Evolutionary conservation across 768 basidiomycete genomes (phyloP).

Genomic region (Macrolepiota albuminosa): DNA sequence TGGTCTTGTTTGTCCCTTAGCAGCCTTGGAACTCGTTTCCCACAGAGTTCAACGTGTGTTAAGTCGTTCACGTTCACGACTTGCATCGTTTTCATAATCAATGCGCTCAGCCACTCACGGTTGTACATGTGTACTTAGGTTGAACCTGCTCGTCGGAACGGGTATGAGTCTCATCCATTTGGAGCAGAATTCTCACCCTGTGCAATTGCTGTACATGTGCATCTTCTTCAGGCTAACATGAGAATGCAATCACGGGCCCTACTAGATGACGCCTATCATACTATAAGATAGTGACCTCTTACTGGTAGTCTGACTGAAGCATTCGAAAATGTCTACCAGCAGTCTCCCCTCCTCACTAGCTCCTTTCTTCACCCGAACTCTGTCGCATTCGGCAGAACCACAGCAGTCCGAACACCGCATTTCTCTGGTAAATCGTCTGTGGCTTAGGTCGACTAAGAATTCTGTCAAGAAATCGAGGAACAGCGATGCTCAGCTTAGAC

Average conservation of each 20-base stretch:
- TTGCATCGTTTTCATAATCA: not conserved
- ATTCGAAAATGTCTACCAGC: conserved; percentile 43
- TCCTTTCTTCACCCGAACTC: conserved; percentile 32
- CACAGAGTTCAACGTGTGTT: too few relatives aligned
- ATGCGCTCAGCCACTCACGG: not conserved
- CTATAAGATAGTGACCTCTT: not conserved
- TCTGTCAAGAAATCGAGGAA: conserved; percentile 59
- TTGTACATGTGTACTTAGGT: not conserved
- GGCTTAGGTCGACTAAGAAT: conserved; percentile 36
- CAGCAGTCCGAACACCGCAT: conserved; percentile 48
- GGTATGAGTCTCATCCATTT: conserved; percentile 11
- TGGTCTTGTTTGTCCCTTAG: too few relatives aligned
- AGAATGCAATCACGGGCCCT: conserved; percentile 1
- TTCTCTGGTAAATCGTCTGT: conserved; percentile 36
- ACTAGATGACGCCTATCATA: not conserved
- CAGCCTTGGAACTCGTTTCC: too few relatives aligned
- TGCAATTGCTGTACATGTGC: conserved; percentile 10
- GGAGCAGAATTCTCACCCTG: conserved; percentile 16
- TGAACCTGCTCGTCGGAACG: not conserved
- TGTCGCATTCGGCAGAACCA: conserved; percentile 52
- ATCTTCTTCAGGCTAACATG: not conserved
- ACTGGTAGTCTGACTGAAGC: not conserved
- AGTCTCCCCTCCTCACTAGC: conserved; percentile 47
- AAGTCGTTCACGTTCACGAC: too few relatives aligned
- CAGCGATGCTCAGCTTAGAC: conserved; percentile 45